Base-by-base conservation (phyloP, 768 basidiomycete genomes). In the Ramaria sp. region DNA sequence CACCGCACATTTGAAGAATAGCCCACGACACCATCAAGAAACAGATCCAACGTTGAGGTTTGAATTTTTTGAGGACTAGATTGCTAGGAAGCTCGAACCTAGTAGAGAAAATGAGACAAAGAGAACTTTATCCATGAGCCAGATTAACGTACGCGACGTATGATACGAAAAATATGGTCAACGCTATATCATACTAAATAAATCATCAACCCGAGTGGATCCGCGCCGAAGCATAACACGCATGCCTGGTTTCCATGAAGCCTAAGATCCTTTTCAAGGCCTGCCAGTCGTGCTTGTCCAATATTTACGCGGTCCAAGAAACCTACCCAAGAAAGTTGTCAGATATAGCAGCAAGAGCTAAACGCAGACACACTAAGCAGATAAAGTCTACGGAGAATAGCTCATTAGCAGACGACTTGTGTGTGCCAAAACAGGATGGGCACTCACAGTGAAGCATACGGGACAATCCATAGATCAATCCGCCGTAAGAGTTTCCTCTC, bases 161-260 rank as follows among this genome's bases (percentile, higher is more conserved):
- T 25, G 59, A 59, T 9, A 64, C 64, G 57, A 67, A 67, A 58
- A 67, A 67, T 22, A 66, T 52, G 15, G 61, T 59, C 9, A 65
- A 24, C 5, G 44, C 45, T 30, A 56, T 38, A 38, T 37, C 38
- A 16, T 22, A 38, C 42, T 38, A 32, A 38, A 18, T 15, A 36
- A 16, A 8, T 28, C 41, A 3, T 37, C 47, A 25, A 7, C 47
- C 30, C 45, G 25, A 25, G 15, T 7, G 36, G 39, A 39, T 56
- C 13, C 50, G 12, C 58, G 54, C 16, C 57, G 56, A 8, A 39
- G 30, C 0, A 47, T 45, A n/a, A 7, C 49, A 27, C 24, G 48
- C 25, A 32, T 58, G 58, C 48, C 50, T 61, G 49, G 36, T 59
- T 54, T 10, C 53, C 52, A 13, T 39, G 47, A 18, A 61, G 45